These are phyloP conservation scores for Phyllostachys edulis DNA, from an alignment of 176 grass and related monocot species.

Conservation along the genomic window DNA sequence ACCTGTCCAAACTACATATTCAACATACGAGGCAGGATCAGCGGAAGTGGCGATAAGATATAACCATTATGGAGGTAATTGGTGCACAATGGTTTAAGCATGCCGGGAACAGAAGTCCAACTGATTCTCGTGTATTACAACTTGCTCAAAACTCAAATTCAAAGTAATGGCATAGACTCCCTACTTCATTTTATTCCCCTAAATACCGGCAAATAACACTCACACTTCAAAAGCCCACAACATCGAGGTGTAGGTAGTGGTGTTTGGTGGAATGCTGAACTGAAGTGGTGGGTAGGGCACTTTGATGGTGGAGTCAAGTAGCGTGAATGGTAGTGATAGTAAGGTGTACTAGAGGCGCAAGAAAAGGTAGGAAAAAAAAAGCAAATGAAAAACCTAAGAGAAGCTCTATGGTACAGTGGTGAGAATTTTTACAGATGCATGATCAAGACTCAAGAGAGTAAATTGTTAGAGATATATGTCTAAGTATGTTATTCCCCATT, in stretches of 20 bases:
- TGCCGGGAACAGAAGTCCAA: background rate
- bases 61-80: background rate
- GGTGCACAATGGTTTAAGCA: background rate
- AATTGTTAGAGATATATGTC: too few species aligned
- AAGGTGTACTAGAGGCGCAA: background rate
- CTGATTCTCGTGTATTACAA: background rate
- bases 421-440: background rate
- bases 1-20: constrained; percentile 69
- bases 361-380: background rate
- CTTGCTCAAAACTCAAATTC: background rate
- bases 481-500: too few species aligned
- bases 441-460: too few species aligned
- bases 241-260: background rate
- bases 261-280: constrained; percentile 5
- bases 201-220: background rate
- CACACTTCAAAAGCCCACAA: background rate
- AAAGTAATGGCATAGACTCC: background rate
- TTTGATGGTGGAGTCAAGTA: background rate
- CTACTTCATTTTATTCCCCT: background rate
- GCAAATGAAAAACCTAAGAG: background rate
- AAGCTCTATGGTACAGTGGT: background rate
- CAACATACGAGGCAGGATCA: background rate
- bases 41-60: background rate
- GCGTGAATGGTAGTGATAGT: background rate
- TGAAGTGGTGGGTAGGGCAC: background rate